Evolutionary conservation across 2,329 filamentous ascomycete species (phyloP), one percentile per base, ranked within the genome.

Genomic region (Sporothrix globosa): DNA sequence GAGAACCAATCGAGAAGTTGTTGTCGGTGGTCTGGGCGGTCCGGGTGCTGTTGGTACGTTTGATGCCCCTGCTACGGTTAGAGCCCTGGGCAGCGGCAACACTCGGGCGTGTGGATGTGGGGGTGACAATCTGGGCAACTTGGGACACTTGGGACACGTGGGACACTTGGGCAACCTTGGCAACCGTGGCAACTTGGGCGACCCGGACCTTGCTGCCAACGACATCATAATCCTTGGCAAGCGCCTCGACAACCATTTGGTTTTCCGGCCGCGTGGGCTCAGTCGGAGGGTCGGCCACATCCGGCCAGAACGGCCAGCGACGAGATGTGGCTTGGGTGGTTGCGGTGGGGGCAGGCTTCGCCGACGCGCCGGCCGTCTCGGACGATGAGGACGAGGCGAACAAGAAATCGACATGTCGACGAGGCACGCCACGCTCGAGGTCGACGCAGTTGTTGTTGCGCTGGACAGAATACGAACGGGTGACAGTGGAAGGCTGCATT

Each of bases 231-330:
- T 46, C 58, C 5, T 27, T 13, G 11, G 21, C 13, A 4, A 63
- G 21, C 2, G 58, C 34, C 41, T 46, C 58, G 2, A 63, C 58
- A 5, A 63, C 41, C 11, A 44, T 5, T 13, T 21, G 58, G 58
- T 46, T 46, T 21, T 46, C 58, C 9, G 39, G n/a, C 4, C 13
- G 58, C 11, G 39, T 46, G 11, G 39, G 39, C 21, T 46, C 39
- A 11, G 13, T 13, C 4, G 39, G 39, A 0, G 39, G 39, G 21
- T 4, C 13, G 4, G 13, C 21, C 4, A 24, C 41, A 10, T n/a
- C 39, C n/a, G 58, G 39, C 21, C 21, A 63, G 5, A 63, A 63
- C 4, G 58, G 58, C 58, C 58, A 63, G 4, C 58, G 58, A 27
- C 24, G 39, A 3, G 58, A 4, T 6, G 0, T 24, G n/a, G 13